Conservation (phyloP, 2,329 filamentous ascomycete genomes). For the Thermothelomyces thermophilus region DNA sequence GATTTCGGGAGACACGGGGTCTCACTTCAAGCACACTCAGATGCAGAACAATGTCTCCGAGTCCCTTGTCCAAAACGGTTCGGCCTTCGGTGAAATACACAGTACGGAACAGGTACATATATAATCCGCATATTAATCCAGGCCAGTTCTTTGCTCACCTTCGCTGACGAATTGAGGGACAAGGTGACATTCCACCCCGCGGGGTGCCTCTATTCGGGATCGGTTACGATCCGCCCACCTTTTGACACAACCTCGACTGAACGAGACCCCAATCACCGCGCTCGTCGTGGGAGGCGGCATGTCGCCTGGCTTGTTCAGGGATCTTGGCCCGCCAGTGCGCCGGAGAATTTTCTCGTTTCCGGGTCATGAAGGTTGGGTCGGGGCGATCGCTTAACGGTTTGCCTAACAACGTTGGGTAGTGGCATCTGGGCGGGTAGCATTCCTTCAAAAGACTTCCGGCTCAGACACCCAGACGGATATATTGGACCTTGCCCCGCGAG, state of each 20-base stretch:
- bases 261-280: background rate
- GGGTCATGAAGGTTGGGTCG: background rate
- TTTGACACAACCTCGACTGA: background rate
- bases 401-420: background rate
- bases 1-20: too few species aligned
- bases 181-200: background rate
- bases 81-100: too few species aligned
- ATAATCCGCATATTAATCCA: too few species aligned
- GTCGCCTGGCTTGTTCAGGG: background rate
- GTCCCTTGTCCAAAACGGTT: too few species aligned
- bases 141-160: background rate
- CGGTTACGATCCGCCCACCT: background rate
- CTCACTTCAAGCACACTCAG: too few species aligned
- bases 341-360: background rate
- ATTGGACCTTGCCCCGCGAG: too few species aligned
- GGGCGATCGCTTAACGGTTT: background rate
- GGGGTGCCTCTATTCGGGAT: constrained; percentile 13
- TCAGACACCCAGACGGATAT: too few species aligned
- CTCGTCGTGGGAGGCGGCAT: background rate
- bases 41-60: too few species aligned
- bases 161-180: background rate
- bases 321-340: background rate
- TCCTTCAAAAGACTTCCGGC: too few species aligned
- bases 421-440: background rate
- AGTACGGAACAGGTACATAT: too few species aligned